These are phyloP conservation scores for Pestalotiopsis sp. DNA, from an alignment of 2,329 filamentous ascomycete species.

Conservation along the genomic window DNA sequence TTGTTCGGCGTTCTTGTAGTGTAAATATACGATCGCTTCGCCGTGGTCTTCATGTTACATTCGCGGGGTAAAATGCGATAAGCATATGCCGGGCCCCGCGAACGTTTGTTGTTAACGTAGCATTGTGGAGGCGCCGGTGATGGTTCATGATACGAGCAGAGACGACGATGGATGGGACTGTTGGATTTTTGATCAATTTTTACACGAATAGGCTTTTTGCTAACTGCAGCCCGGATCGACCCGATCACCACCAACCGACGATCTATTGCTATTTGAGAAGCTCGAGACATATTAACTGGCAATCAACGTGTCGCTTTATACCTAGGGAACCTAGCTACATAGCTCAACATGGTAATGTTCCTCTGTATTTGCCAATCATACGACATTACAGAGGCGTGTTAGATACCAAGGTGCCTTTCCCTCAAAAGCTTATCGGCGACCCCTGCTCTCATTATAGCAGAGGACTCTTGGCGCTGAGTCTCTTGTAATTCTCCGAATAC, in stretches of 20 bases:
- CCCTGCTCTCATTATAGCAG: background rate
- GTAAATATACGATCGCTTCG: background rate
- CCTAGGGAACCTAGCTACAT: background rate
- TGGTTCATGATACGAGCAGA: background rate
- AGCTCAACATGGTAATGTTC: background rate
- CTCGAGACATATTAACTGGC: background rate
- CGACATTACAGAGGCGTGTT: background rate
- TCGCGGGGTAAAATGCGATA: constrained; percentile 1
- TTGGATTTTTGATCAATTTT: background rate
- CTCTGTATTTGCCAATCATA: background rate
- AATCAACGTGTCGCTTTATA: background rate
- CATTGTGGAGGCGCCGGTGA: background rate
- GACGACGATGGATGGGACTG: background rate
- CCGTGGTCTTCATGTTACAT: background rate
- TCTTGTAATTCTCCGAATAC: constrained; percentile 3
- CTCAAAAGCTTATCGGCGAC: background rate
- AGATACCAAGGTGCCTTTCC: too few relatives aligned
- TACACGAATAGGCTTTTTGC: background rate
- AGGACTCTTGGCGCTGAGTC: background rate
- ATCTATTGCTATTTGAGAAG: background rate
- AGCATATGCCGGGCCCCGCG: constrained; percentile 1
- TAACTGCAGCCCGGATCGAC: background rate
- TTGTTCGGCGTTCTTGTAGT: background rate
- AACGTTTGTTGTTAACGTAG: background rate
- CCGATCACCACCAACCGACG: background rate